These are phyloP conservation scores for Claviceps purpurea DNA, from an alignment of 2,329 filamentous ascomycete genomes.

Conservation along the genomic window DNA sequence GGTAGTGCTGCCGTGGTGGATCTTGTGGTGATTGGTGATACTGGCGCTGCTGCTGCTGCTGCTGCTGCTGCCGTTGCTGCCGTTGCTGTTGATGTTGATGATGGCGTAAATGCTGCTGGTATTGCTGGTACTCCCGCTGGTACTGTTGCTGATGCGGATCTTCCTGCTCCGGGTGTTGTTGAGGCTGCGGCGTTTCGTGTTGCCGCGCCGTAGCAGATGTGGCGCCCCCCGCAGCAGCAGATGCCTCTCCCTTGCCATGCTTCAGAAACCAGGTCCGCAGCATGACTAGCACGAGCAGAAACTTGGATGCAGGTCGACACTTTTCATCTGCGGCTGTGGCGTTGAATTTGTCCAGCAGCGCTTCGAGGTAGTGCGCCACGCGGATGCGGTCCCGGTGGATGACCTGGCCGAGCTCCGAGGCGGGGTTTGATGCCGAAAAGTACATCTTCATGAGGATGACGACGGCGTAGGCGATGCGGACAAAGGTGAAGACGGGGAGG, in stretches of 20 bases:
- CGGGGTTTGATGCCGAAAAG: constrained; percentile 49
- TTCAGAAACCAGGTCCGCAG: constrained; percentile 55
- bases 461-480: constrained; percentile 57
- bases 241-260: constrained; percentile 21
- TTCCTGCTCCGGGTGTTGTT: not conserved
- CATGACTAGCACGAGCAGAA: constrained; percentile 57
- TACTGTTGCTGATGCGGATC: too few species aligned
- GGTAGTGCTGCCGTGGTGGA: not conserved
- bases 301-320: constrained; percentile 55
- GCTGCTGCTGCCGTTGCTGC: not conserved
- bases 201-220: constrained; percentile 1
- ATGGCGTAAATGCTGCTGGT: not conserved
- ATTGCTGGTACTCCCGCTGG: not conserved
- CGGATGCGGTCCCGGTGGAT: constrained; percentile 56
- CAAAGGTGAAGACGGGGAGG: constrained; percentile 57
- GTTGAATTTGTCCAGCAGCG: constrained; percentile 55
- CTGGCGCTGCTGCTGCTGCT: not conserved
- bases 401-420: constrained; percentile 54
- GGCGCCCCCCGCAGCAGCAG: not conserved
- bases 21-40: not conserved
- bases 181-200: not conserved
- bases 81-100: not conserved
- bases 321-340: constrained; percentile 48
- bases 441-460: constrained; percentile 65
- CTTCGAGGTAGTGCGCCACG: constrained; percentile 51